Evolutionary conservation across 352 stramenopile genomes (phyloP).

Genomic region (Globisporangium ultimum): DNA sequence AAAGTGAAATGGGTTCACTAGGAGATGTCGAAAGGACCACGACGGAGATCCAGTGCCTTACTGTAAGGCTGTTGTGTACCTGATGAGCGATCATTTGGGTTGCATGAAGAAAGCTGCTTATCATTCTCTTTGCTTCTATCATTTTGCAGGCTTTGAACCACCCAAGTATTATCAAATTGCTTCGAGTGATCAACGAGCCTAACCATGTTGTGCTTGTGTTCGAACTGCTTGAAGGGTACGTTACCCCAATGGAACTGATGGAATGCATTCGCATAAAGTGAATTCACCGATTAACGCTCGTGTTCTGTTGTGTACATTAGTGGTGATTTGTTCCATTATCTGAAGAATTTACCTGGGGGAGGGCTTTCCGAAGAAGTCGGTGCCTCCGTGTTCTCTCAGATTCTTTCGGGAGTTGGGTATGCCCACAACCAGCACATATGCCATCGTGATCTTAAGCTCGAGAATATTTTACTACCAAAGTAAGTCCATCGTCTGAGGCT

Average conservation of each 20-base stretch:
- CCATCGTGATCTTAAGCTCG: constrained; percentile 85
- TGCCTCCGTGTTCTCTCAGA: constrained; percentile 64
- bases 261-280: too few species aligned
- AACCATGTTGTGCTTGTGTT: constrained; percentile 88
- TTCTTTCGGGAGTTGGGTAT: constrained; percentile 76
- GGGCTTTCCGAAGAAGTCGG: constrained; percentile 65
- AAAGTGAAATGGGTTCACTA: constrained; percentile 87
- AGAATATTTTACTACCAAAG: constrained; percentile 85
- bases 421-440: constrained; percentile 90
- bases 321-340: constrained; percentile 83
- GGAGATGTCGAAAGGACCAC: constrained; percentile 84
- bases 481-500: constrained; percentile 18
- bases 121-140: constrained; percentile 1
- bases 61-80: constrained; percentile 18
- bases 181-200: constrained; percentile 81
- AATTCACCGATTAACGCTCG: too few species aligned
- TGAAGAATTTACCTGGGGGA: constrained; percentile 50
- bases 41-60: constrained; percentile 86
- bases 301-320: constrained; percentile 17
- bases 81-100: not conserved
- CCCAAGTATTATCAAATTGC: constrained; percentile 85
- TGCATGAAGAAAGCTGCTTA: not conserved
- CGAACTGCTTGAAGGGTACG: constrained; percentile 79
- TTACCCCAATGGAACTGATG: not conserved
- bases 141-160: constrained; percentile 68